phyloP scores from a whole-genome alignment of 108 stramenopile species.

The Stephanodiscus minutulus region DNA sequence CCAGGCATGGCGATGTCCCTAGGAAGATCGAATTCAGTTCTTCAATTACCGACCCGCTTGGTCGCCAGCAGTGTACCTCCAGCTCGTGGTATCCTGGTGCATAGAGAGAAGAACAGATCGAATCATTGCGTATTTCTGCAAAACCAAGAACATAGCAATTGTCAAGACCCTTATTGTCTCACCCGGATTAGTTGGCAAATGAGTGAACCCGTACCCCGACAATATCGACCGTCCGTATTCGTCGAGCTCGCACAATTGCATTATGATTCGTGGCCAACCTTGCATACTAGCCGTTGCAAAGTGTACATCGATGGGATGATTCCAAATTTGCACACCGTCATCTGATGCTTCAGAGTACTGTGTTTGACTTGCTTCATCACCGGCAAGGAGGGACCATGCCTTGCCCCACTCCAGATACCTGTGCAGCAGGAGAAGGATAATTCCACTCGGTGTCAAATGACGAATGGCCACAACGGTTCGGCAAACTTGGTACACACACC shows the following conservation, averaged over 20 bases:
- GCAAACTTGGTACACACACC: not conserved
- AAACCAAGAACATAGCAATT: not conserved
- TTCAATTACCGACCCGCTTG: conserved; percentile 52
- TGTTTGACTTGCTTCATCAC: conserved; percentile 56
- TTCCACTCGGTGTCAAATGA: not conserved
- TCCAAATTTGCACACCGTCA: conserved; percentile 50
- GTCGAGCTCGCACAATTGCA: conserved; percentile 68
- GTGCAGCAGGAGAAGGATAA: not conserved
- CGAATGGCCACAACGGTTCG: not conserved
- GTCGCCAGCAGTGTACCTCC: conserved; percentile 56
- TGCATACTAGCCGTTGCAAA: conserved; percentile 58
- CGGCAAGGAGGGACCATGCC: conserved; percentile 54
- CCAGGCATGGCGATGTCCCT: conserved; percentile 55
- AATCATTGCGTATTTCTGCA: not conserved
- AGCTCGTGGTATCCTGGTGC: conserved; percentile 48
- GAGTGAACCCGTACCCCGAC: conserved; percentile 62
- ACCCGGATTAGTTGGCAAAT: conserved; percentile 60
- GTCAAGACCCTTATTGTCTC: not conserved
- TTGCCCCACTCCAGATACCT: conserved; percentile 62
- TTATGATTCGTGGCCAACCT: conserved; percentile 63
- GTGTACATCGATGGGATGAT: conserved; percentile 74
- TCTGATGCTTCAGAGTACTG: conserved; percentile 52
- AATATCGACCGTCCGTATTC: conserved; percentile 58
- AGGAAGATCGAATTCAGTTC: conserved; percentile 62
- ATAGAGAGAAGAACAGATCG: not conserved